Conservation (phyloP, 441 rosid species). For the Biscutella laevigata region DNA sequence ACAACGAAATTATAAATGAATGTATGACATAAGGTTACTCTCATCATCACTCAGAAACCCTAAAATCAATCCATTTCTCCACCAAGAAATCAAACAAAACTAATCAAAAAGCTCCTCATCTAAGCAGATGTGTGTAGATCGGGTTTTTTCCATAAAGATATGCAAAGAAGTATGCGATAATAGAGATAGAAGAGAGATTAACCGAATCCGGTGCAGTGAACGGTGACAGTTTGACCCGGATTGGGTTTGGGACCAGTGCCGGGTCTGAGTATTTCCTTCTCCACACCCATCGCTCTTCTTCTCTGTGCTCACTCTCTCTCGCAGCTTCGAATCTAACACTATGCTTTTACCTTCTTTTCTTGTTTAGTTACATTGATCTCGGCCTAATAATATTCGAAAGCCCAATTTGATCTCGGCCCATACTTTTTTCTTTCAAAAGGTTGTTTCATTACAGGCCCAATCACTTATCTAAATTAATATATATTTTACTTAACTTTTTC, state of each 20-base stretch:
- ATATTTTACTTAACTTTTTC: not conserved
- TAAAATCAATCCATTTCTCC: not conserved
- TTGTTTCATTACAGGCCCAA: not conserved
- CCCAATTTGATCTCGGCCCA: slow-evolving; percentile 2
- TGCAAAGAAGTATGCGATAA: not conserved
- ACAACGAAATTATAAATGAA: not conserved
- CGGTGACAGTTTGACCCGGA: slow-evolving; percentile 81
- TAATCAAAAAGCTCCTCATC: not conserved
- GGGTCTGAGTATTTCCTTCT: slow-evolving; percentile 62
- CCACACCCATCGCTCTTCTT: slow-evolving; percentile 53
- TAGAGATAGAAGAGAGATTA: too few relatives aligned
- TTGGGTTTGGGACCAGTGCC: slow-evolving; percentile 71
- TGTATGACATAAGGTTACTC: not conserved
- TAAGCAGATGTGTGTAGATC: slow-evolving; percentile 10
- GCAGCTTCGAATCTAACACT: slow-evolving; percentile 2
- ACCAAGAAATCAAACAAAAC: not conserved
- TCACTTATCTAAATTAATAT: not conserved
- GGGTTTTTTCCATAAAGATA: not conserved
- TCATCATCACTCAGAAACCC: not conserved
- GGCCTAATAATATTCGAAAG: not conserved
- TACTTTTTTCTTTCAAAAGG: not conserved
- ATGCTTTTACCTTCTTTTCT: not conserved
- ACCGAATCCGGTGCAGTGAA: slow-evolving; percentile 96
- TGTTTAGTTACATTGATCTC: not conserved
- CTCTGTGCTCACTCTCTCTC: not conserved